Evolutionary conservation across 2,329 filamentous ascomycete genomes (phyloP), one percentile per base, ranked within the genome.

Genomic region (Talaromyces funiculosus): DNA sequence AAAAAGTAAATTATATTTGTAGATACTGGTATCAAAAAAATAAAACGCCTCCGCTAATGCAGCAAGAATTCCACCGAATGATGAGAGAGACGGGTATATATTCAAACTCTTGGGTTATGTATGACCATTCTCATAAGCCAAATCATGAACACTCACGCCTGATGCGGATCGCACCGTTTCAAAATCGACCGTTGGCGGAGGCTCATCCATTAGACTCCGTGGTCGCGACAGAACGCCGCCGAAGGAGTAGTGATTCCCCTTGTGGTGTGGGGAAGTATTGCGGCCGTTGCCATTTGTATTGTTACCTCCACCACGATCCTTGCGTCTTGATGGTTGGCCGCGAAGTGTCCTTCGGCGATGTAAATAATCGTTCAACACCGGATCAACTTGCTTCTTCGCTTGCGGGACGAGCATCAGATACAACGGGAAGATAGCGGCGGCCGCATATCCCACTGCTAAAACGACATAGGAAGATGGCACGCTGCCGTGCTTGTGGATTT

Each of bases 381-480:
- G 81, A 61, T 84, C 82, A 5, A 83, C 80, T 53, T 85, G 77
- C 54, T 72, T 72, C 63, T 78, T 76, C 22, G 80, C 80, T 1
- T 75, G 73, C 0, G 78, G 77, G 20, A 80, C 70, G 1, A 77
- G 38, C 61, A 82, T 83, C 58, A 85, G 73, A 67, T 82, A 84
- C 4, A 86, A 47, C 0, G 84, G 81, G 65, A 84, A 82, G 4
- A 85, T 64, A 5, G 76, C 71, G 0, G 82, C 83, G 6, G 74
- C 78, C 0, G 76, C 75, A 60, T 81, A 85, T 0, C 78, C 74
- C 0, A 82, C 82, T 12, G 83, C 72, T 4, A 82, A 75, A 14
- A 86, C 80, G 57, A 78, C 78, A 63, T 81, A 82, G 0, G 81
- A 81, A 61, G 80, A 83, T 18, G 75, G 72, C 1, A 76, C 67